Conservation (phyloP, 2,329 filamentous ascomycete genomes). For the Cytospora leucostoma region DNA sequence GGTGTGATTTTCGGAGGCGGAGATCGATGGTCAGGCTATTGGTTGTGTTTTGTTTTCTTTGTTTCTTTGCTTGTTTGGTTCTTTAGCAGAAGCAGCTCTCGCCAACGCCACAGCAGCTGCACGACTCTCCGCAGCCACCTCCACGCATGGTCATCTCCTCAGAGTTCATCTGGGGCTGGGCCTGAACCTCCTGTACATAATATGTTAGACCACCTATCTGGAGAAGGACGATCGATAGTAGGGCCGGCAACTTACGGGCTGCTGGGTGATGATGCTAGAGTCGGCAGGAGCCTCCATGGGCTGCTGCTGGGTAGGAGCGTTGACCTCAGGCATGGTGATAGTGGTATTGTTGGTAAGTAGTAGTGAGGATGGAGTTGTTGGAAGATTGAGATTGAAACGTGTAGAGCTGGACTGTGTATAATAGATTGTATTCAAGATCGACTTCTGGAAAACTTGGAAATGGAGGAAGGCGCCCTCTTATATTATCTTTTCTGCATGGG, state of each 20-base stretch:
- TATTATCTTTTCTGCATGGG: not conserved
- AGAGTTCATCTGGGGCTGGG: conserved; percentile 16
- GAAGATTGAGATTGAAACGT: not conserved
- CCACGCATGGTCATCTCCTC: conserved; percentile 1
- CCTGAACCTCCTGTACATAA: not conserved
- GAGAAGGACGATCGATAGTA: not conserved
- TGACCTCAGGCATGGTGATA: conserved; percentile 35
- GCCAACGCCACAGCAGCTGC: not conserved
- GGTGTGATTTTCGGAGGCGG: not conserved
- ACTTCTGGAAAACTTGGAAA: not conserved
- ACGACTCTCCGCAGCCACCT: not conserved
- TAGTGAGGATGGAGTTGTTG: conserved; percentile 1
- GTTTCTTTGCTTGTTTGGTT: not conserved
- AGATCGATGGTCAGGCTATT: not conserved
- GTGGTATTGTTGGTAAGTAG: not conserved
- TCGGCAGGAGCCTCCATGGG: conserved; percentile 35
- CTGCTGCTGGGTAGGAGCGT: conserved; percentile 35
- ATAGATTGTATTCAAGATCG: conserved; percentile 15
- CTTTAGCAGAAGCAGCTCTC: not conserved
- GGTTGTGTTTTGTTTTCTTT: not conserved
- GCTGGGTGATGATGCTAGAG: conserved; percentile 34
- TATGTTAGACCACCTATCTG: not conserved
- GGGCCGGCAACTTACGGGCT: conserved; percentile 34
- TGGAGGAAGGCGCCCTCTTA: not conserved
- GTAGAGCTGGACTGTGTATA: not conserved